These are phyloP conservation scores for Aspergillus quadrilineatus DNA, from an alignment of 2,329 filamentous ascomycete species.

Conservation along the genomic window DNA sequence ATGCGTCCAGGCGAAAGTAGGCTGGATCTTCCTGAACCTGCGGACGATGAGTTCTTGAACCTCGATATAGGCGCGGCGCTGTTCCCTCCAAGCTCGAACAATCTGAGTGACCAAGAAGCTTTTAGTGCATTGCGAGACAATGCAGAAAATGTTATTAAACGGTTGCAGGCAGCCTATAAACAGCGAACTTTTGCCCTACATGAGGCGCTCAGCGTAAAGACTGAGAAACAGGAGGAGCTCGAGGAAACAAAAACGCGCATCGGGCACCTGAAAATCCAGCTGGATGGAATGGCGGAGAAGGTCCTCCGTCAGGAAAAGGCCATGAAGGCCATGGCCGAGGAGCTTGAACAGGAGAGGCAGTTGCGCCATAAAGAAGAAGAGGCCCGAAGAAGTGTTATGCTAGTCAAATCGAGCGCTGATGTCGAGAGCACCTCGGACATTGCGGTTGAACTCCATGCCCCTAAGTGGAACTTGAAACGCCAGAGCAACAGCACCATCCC, in stretches of 20 bases:
- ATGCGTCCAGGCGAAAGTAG: conserved; percentile 32
- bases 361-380: conserved; percentile 41
- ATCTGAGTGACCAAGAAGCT: conserved; percentile 52
- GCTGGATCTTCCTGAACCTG: conserved; percentile 34
- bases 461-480: conserved; percentile 36
- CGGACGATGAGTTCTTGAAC: conserved; percentile 55
- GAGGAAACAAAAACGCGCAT: conserved; percentile 60
- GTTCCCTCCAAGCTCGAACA: conserved; percentile 52
- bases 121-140: conserved; percentile 58
- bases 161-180: conserved; percentile 59
- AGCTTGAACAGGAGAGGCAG: conserved; percentile 48
- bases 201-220: conserved; percentile 55
- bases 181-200: conserved; percentile 51
- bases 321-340: conserved; percentile 52
- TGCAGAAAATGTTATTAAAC: conserved; percentile 55
- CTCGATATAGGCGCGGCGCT: conserved; percentile 56
- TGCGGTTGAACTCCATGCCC: conserved; percentile 35
- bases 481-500: conserved; percentile 43
- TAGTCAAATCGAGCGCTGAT: conserved; percentile 32
- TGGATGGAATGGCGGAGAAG: conserved; percentile 59
- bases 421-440: conserved; percentile 34
- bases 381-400: conserved; percentile 35
- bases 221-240: conserved; percentile 59
- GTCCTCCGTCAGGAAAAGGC: conserved; percentile 57
- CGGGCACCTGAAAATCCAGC: conserved; percentile 59